These are phyloP conservation scores for Citeromyces siamensis DNA, from an alignment of 1,139 yeast genomes.

Conservation along the genomic window DNA sequence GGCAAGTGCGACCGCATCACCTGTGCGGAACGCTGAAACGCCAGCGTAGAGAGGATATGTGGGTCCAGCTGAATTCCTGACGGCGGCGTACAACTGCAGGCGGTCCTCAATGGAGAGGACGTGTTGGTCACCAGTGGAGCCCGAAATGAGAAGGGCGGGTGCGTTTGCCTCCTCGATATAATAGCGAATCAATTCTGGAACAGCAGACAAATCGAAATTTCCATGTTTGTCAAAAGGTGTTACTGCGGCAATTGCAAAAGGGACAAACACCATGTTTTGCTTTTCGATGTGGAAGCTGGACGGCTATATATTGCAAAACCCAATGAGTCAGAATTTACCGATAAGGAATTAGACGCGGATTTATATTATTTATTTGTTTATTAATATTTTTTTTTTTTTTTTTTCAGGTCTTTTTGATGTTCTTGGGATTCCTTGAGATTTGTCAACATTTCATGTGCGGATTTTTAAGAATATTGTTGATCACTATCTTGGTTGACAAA, in stretches of 20 bases:
- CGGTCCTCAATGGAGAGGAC: neutral
- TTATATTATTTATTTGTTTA: too few species aligned
- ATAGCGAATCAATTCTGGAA: neutral
- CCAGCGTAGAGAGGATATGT: neutral
- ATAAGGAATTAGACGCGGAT: too few species aligned
- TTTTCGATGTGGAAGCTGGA: too few species aligned
- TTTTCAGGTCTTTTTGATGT: too few species aligned
- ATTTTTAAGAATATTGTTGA: too few species aligned
- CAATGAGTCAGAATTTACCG: too few species aligned
- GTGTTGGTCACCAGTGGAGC: conserved; percentile 1
- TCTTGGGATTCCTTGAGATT: too few species aligned
- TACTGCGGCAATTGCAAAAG: neutral
- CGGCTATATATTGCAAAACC: too few species aligned
- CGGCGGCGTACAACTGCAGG: neutral
- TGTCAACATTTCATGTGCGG: too few species aligned
- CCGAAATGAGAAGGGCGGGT: neutral
- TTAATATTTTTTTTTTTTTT: too few species aligned
- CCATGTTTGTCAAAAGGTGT: neutral
- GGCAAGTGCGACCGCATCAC: neutral
- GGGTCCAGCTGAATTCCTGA: neutral
- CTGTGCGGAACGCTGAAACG: conserved; percentile 1
- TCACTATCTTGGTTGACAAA: too few species aligned
- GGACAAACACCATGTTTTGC: neutral
- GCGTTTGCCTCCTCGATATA: neutral
- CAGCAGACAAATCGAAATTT: neutral